A percentile compares a stretch with the other conserved stretches of the same genome.
Conservation (phyloP, 2,329 filamentous ascomycete species). For the Lachnellula suecica region DNA sequence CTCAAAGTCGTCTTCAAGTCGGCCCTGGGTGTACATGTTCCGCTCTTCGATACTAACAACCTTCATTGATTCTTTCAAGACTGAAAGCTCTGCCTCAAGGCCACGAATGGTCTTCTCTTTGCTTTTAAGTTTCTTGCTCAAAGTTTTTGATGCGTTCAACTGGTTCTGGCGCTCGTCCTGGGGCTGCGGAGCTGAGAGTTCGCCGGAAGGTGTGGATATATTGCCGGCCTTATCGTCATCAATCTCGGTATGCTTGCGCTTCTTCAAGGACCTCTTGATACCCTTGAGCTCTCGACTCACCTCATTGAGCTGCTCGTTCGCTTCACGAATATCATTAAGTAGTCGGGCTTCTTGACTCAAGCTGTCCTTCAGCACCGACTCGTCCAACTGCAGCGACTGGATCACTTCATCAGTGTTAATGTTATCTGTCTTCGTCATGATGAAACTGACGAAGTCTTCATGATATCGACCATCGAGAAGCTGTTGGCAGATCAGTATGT, state of each 20-base stretch:
- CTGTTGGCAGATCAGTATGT: too few species aligned
- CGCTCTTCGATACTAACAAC: background rate
- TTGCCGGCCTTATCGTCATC: background rate
- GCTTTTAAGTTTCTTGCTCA: background rate
- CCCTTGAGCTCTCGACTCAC: background rate
- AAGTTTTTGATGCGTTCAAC: background rate
- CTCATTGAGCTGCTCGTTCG: background rate
- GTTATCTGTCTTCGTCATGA: conserved; percentile 44
- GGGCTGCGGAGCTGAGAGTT: too few species aligned
- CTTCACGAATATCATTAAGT: background rate
- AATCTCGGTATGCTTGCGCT: background rate
- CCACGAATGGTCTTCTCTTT: background rate
- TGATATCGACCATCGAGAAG: conserved; percentile 14
- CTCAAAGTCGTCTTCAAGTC: background rate
- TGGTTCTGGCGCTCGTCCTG: background rate
- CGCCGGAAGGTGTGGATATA: too few species aligned
- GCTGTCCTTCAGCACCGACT: conserved; percentile 1
- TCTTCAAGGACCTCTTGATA: background rate
- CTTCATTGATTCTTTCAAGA: background rate
- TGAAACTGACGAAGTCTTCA: conserved; percentile 38
- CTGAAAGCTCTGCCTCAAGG: background rate
- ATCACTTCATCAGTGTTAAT: conserved; percentile 7
- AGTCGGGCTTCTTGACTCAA: background rate
- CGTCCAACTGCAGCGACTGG: conserved; percentile 5
- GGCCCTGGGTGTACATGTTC: background rate